These are phyloP conservation scores for Yarrowia deformans DNA, from an alignment of 805 yeast genomes.

Conservation along the genomic window DNA sequence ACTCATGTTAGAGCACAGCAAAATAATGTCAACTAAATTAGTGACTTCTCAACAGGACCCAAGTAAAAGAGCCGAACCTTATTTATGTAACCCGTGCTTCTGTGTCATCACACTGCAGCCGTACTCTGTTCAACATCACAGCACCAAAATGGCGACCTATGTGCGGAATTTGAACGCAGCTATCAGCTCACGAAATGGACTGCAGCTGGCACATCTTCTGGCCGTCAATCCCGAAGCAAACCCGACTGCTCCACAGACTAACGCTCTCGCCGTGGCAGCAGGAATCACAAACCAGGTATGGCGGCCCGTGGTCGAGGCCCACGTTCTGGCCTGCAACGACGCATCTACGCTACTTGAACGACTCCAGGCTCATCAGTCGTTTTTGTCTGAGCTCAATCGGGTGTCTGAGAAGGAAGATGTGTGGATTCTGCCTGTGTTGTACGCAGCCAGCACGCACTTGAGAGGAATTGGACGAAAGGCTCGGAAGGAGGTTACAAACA, in stretches of 20 bases:
- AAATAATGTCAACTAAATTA: too few relatives aligned
- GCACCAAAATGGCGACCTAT: conserved; percentile 18
- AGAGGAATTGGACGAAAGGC: conserved; percentile 41
- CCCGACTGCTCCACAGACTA: conserved; percentile 13
- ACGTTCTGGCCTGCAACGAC: conserved; percentile 11
- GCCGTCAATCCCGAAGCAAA: conserved; percentile 8
- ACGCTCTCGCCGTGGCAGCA: conserved; percentile 19
- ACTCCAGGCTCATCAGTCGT: conserved; percentile 19
- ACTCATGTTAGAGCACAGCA: too few relatives aligned
- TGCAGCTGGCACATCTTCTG: conserved; percentile 19
- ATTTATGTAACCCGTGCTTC: background rate
- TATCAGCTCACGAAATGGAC: conserved; percentile 11
- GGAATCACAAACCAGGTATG: conserved; percentile 31
- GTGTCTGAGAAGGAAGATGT: conserved; percentile 85
- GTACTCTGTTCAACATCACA: background rate
- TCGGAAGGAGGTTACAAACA: conserved; percentile 15
- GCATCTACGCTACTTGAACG: conserved; percentile 3
- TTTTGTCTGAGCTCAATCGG: conserved; percentile 55
- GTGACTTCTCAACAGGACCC: background rate
- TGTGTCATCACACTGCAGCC: background rate
- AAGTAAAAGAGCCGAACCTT: background rate
- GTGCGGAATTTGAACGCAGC: conserved; percentile 18
- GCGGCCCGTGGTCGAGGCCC: conserved; percentile 13
- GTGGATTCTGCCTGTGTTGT: conserved; percentile 56
- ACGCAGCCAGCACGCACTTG: conserved; percentile 46